A percentile compares a stretch with the other conserved stretches of the same genome.
These are phyloP conservation scores for Candida tallmaniae DNA, from an alignment of 805 yeast genomes.

Conservation along the genomic window DNA sequence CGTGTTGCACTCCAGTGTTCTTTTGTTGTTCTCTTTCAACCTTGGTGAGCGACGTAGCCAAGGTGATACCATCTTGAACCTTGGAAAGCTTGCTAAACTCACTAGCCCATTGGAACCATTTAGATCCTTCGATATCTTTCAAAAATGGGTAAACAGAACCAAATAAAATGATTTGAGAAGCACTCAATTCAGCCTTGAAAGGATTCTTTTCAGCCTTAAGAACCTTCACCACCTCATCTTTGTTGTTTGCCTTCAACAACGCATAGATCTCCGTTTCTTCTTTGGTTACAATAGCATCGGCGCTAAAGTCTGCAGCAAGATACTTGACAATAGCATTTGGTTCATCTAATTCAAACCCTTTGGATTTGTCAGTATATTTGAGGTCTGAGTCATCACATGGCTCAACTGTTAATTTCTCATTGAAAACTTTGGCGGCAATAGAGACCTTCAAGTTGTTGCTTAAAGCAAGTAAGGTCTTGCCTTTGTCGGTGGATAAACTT, in stretches of 20 bases:
- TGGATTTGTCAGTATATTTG: conserved; percentile 29
- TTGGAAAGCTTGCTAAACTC: conserved; percentile 33
- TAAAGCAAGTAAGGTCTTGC: conserved; percentile 23
- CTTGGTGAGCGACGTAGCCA: conserved; percentile 44
- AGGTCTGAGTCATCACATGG: conserved; percentile 22
- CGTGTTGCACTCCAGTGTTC: conserved; percentile 36
- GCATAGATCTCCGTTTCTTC: conserved; percentile 45
- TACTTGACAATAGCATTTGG: conserved; percentile 69
- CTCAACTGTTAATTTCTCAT: conserved; percentile 15
- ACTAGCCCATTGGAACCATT: conserved; percentile 34
- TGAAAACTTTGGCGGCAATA: conserved; percentile 35
- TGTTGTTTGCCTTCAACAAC: conserved; percentile 32
- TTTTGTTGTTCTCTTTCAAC: conserved; percentile 36
- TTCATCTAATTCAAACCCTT: conserved; percentile 50
- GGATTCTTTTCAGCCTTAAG: conserved; percentile 14
- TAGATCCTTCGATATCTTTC: conserved; percentile 16
- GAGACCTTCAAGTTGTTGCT: conserved; percentile 41
- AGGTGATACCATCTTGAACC: conserved; percentile 42
- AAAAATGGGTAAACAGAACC: conserved; percentile 50
- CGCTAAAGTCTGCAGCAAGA: conserved; percentile 46
- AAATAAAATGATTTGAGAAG: conserved; percentile 56
- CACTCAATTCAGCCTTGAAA: conserved; percentile 28
- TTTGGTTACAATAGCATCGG: conserved; percentile 26
- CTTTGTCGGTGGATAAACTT: too few relatives aligned
- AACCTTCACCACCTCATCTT: conserved; percentile 18